A percentile compares a stretch with the other conserved stretches of the same genome.
These are phyloP conservation scores for Cercis canadensis DNA, from an alignment of 306 rosid species.

Conservation along the genomic window DNA sequence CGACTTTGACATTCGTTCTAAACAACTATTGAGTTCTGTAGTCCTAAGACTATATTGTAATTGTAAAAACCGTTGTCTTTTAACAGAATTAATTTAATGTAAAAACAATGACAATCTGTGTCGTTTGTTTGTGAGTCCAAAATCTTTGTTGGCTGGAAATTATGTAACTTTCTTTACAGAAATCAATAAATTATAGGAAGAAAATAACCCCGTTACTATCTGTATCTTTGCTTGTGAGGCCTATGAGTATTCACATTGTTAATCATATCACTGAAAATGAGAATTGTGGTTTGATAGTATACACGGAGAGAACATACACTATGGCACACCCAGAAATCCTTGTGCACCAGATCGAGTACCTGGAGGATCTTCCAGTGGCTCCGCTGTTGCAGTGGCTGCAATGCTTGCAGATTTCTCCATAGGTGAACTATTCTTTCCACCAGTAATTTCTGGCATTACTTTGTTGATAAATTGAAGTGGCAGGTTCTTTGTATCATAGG, in stretches of 20 bases:
- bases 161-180: neutral
- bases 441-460: conserved; percentile 27
- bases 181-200: neutral
- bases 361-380: conserved; percentile 67
- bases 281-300: conserved; percentile 43
- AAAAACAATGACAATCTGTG: neutral
- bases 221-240: conserved; percentile 11
- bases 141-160: neutral
- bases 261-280: neutral
- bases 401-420: conserved; percentile 84
- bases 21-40: neutral
- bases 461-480: conserved; percentile 13
- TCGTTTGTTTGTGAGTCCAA: neutral
- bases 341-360: conserved; percentile 56
- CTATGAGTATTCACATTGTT: conserved; percentile 20
- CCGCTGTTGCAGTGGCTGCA: conserved; percentile 81
- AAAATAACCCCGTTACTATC: neutral
- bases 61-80: neutral
- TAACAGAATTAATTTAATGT: too few relatives aligned
- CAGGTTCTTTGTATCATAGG: conserved; percentile 50
- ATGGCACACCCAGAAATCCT: conserved; percentile 62
- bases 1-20: neutral
- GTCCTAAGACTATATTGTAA: neutral
- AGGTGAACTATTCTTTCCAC: conserved; percentile 50
- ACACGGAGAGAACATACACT: conserved; percentile 56